Evolutionary conservation across 306 rosid species (phyloP), one percentile per base, ranked within the genome.

Genomic region (Luffa acutangula): DNA sequence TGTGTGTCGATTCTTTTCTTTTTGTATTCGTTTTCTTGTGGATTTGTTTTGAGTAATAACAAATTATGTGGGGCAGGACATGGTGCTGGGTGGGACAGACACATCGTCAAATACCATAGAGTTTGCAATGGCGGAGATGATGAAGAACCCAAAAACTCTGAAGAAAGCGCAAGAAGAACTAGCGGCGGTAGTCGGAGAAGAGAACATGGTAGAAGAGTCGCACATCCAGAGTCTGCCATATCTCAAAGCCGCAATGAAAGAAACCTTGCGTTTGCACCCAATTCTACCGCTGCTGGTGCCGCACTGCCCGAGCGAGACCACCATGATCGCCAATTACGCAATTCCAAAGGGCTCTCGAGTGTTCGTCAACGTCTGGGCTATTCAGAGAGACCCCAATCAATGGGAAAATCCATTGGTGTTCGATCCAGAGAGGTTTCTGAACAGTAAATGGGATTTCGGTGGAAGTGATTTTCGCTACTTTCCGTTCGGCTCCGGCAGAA

Each of bases 401-500:
- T 94, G 97, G 97, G 87, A 90, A 2, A 85, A 80, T 2, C 94
- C 97, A 1, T 72, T 90, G 6, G 81, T 84, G 64, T 93, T 93
- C 67, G 89, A 90, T 4, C 98, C 97, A 1, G 37, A 83, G 13
- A 89, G 97, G 75, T 93, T 93, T 77, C 64, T 87, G 70, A 81
- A 84, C 18, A 17, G 53, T 1, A 87, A 81, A 11, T 90, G 86
- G 88, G 93, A 93, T 59, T 90, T 52, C 10, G 83, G 83, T 75
- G 93, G 96, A 5, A 91, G 49, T 78, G 88, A 91, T 78, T 90
- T 93, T 51, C 80, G 37, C 15, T 93, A 88, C 79, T 75, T 93
- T 2, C 96, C 98, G 0, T 91, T 93, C 76, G 96, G 97, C 5
- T 93, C 92, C 7, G 97, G 97, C 1, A 82, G 92, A 83, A 89